These are phyloP conservation scores for Pichiaceae sp. DNA, from an alignment of 1,139 yeast genomes.

Conservation along the genomic window DNA sequence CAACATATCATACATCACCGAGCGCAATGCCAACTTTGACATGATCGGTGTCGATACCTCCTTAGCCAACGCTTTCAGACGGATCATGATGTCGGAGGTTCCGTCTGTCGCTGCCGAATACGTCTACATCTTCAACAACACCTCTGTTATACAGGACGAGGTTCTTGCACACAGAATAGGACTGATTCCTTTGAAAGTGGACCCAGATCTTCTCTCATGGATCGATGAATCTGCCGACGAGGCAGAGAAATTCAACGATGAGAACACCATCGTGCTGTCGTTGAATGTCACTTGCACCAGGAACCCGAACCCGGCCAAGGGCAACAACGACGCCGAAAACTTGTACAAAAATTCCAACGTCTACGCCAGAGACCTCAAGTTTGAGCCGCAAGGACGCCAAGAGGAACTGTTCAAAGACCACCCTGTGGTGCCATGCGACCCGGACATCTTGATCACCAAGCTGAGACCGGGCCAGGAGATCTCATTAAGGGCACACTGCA, in stretches of 20 bases:
- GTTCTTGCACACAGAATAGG: conserved; percentile 94
- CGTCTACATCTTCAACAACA: conserved; percentile 84
- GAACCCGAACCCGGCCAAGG: conserved; percentile 77
- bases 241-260: conserved; percentile 68
- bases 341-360: conserved; percentile 78
- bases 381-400: conserved; percentile 90
- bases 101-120: conserved; percentile 94
- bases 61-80: conserved; percentile 90
- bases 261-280: conserved; percentile 78
- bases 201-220: conserved; percentile 84
- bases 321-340: conserved; percentile 73
- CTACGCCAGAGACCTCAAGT: conserved; percentile 81
- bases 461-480: conserved; percentile 97
- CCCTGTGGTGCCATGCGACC: conserved; percentile 76
- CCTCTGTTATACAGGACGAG: conserved; percentile 95
- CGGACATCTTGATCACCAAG: conserved; percentile 83
- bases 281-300: conserved; percentile 77
- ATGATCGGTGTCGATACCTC: conserved; percentile 83
- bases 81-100: conserved; percentile 94
- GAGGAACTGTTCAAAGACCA: conserved; percentile 53
- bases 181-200: conserved; percentile 78
- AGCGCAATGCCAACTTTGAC: conserved; percentile 78
- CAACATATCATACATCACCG: conserved; percentile 54
- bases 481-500: conserved; percentile 80
- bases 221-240: conserved; percentile 59